phyloP scores from a whole-genome alignment of 768 basidiomycete species.

The Lactarius deliciosus region DNA sequence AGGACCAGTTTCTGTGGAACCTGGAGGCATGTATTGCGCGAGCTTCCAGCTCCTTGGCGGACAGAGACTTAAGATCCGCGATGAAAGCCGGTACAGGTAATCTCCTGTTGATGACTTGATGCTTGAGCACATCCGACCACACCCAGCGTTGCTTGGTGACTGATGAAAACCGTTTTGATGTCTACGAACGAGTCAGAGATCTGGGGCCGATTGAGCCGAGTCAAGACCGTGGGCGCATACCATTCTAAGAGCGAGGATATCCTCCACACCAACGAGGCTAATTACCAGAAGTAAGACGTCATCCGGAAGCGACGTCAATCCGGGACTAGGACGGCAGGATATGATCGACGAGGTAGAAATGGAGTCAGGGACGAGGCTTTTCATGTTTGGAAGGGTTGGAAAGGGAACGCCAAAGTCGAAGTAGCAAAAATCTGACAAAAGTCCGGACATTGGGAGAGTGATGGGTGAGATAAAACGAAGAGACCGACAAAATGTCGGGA shows the following conservation, averaged over 20 bases:
- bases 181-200: constrained; percentile 30
- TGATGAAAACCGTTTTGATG: constrained; percentile 34
- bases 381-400: constrained; percentile 1
- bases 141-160: constrained; percentile 41
- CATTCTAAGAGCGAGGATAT: constrained; percentile 37
- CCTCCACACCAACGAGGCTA: constrained; percentile 35
- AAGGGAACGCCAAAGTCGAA: constrained; percentile 7
- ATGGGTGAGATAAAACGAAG: background rate
- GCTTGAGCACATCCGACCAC: constrained; percentile 39
- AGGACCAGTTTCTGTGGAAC: constrained; percentile 40
- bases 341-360: constrained; percentile 17
- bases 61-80: constrained; percentile 34
- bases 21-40: constrained; percentile 38
- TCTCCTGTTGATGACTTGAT: constrained; percentile 37
- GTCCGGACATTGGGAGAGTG: constrained; percentile 10
- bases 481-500: background rate
- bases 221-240: constrained; percentile 30
- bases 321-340: constrained; percentile 14
- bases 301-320: constrained; percentile 35
- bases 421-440: constrained; percentile 14
- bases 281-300: constrained; percentile 39
- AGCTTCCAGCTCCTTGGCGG: constrained; percentile 38
- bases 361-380: background rate
- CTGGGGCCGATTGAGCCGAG: constrained; percentile 19
- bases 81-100: constrained; percentile 37